These are phyloP conservation scores for Porphyrellus cyaneotinctus DNA, from an alignment of 768 basidiomycete species.

Conservation along the genomic window DNA sequence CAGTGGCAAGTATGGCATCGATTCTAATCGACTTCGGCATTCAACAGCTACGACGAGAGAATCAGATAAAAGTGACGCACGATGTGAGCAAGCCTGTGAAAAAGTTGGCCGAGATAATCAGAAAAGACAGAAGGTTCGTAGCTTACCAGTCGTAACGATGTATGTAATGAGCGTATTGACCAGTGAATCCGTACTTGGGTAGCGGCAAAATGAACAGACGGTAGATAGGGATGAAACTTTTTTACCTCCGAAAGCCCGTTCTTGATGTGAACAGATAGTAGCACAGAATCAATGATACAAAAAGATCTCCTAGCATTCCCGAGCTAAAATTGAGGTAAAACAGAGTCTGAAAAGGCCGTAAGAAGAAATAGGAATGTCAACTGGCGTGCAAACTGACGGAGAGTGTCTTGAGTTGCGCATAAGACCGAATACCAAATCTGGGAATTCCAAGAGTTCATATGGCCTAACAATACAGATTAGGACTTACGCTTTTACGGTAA, in stretches of 20 bases:
- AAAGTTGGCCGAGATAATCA: conserved; percentile 5
- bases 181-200: conserved; percentile 45
- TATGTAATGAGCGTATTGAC: conserved; percentile 47
- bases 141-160: conserved; percentile 54
- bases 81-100: conserved; percentile 37
- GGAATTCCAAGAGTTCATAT: not conserved
- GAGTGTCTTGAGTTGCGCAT: conserved; percentile 34
- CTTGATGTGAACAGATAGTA: conserved; percentile 44
- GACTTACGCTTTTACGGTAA: conserved; percentile 48
- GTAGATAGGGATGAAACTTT: not conserved
- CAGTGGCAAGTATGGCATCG: conserved; percentile 43
- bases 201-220: not conserved
- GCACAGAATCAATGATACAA: conserved; percentile 47
- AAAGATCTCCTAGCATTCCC: conserved; percentile 46
- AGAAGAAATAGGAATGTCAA: not conserved
- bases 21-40: conserved; percentile 31
- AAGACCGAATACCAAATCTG: conserved; percentile 39
- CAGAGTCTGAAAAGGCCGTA: conserved; percentile 34
- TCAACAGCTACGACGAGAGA: not conserved
- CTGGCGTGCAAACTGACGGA: conserved; percentile 32
- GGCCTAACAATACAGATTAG: not conserved
- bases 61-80: conserved; percentile 29
- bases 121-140: conserved; percentile 18
- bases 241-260: conserved; percentile 48
- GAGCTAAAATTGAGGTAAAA: conserved; percentile 51